Conservation (phyloP, 768 basidiomycete genomes). For the Auriscalpium microsporum region DNA sequence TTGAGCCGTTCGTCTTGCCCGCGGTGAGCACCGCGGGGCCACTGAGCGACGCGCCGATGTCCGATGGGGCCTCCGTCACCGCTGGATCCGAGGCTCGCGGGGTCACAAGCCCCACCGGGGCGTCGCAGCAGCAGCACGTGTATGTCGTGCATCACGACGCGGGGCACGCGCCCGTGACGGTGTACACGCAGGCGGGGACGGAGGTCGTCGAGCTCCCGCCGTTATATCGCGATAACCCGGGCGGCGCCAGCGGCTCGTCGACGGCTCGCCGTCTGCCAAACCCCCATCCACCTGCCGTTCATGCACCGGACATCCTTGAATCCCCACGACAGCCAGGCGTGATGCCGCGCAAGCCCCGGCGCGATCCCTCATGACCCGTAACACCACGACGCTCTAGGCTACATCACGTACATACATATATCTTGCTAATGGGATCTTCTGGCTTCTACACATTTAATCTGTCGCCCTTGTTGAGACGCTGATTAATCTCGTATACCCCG, state of each 20-base stretch:
- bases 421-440: too few relatives aligned
- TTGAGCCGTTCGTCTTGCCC: slow-evolving; percentile 14
- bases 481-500: too few relatives aligned
- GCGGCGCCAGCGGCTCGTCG: background rate
- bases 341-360: slow-evolving; percentile 4
- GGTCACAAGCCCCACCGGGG: background rate
- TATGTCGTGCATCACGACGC: slow-evolving; percentile 58
- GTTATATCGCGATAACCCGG: slow-evolving; percentile 26
- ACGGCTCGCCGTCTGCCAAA: too few relatives aligned
- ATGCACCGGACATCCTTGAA: background rate
- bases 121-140: slow-evolving; percentile 25
- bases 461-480: too few relatives aligned
- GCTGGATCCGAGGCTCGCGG: slow-evolving; percentile 3
- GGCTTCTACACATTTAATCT: too few relatives aligned
- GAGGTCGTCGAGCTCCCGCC: slow-evolving; percentile 56
- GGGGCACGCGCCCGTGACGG: slow-evolving; percentile 49
- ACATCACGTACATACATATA: too few relatives aligned
- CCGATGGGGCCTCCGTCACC: slow-evolving; percentile 2
- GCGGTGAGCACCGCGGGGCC: background rate
- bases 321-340: background rate
- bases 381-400: too few relatives aligned
- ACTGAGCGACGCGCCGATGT: background rate
- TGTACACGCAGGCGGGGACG: slow-evolving; percentile 46
- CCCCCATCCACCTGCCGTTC: too few relatives aligned
- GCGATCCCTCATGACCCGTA: background rate